Conservation (phyloP, 139 green algal genomes). For the Asterochloris sp. region DNA sequence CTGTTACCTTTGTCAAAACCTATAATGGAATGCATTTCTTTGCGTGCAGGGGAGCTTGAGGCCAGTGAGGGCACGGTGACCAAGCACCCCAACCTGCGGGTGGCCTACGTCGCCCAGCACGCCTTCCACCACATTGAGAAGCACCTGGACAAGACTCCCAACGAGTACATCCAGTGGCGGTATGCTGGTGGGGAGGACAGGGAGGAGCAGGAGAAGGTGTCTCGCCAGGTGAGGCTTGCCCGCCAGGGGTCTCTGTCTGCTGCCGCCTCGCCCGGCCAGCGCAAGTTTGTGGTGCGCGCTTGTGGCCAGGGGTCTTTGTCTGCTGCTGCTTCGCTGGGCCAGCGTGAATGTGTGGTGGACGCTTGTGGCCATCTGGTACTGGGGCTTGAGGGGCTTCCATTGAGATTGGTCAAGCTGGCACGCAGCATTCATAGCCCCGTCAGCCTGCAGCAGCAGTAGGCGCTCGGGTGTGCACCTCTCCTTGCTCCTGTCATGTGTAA, state of each 20-base stretch:
- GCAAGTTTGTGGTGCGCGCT: no score
- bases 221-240: constrained; percentile 30
- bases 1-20: background rate
- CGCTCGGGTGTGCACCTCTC: no score
- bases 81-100: constrained; percentile 91
- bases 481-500: no score
- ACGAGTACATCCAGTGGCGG: constrained; percentile 96
- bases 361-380: no score
- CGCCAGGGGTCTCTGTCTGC: background rate
- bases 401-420: no score
- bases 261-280: background rate
- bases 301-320: background rate
- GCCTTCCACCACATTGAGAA: constrained; percentile 95
- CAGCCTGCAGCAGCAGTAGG: no score
- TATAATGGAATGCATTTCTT: no score
- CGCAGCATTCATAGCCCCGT: no score
- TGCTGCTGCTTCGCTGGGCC: background rate
- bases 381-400: no score
- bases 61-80: constrained; percentile 69
- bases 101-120: constrained; percentile 95
- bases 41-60: constrained; percentile 65
- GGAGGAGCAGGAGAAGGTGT: constrained; percentile 75
- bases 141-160: constrained; percentile 88
- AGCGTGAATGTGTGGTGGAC: no score
- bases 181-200: constrained; percentile 88